Conservation (phyloP, 2,329 filamentous ascomycete genomes). For the Paecilomyces variotii region DNA sequence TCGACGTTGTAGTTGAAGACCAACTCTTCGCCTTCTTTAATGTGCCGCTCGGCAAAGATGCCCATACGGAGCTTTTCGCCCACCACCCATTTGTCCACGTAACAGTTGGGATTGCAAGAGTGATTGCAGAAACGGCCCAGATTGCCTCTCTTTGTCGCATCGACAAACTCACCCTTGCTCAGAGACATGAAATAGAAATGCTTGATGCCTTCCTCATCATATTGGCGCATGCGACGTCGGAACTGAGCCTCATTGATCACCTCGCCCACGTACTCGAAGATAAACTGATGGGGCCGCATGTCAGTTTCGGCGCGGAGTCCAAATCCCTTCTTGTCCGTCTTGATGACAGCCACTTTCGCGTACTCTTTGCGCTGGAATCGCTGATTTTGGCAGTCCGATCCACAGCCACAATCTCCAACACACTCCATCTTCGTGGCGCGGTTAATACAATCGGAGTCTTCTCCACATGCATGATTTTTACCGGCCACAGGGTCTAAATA, state of each 20-base stretch:
- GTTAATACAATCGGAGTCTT: conserved; percentile 98
- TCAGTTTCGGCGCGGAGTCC: conserved; percentile 75
- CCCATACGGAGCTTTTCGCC: conserved; percentile 97
- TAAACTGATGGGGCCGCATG: conserved; percentile 77
- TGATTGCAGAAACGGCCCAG: conserved; percentile 97
- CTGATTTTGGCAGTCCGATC: conserved; percentile 82
- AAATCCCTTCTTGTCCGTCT: conserved; percentile 95
- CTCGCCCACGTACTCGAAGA: conserved; percentile 97
- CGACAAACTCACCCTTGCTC: conserved; percentile 91
- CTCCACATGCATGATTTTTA: conserved; percentile 77
- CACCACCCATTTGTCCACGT: conserved; percentile 99
- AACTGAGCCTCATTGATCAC: conserved; percentile 92
- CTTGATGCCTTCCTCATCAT: conserved; percentile 93
- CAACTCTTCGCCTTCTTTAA: conserved; percentile 84
- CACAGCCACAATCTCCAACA: conserved; percentile 78
- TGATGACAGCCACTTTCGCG: conserved; percentile 87
- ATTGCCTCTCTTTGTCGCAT: conserved; percentile 94
- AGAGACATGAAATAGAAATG: conserved; percentile 99
- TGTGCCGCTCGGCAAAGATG: conserved; percentile 82
- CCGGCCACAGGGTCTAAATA: conserved; percentile 41
- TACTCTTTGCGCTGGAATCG: conserved; percentile 88
- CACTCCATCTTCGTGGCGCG: conserved; percentile 98
- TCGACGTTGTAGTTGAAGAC: conserved; percentile 99
- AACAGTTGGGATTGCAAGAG: conserved; percentile 97
- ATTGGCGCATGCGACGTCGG: conserved; percentile 81